A percentile compares a stretch with the other conserved stretches of the same genome.
These are phyloP conservation scores for Neofusicoccum sp. DNA, from an alignment of 2,329 filamentous ascomycete genomes.

Conservation along the genomic window DNA sequence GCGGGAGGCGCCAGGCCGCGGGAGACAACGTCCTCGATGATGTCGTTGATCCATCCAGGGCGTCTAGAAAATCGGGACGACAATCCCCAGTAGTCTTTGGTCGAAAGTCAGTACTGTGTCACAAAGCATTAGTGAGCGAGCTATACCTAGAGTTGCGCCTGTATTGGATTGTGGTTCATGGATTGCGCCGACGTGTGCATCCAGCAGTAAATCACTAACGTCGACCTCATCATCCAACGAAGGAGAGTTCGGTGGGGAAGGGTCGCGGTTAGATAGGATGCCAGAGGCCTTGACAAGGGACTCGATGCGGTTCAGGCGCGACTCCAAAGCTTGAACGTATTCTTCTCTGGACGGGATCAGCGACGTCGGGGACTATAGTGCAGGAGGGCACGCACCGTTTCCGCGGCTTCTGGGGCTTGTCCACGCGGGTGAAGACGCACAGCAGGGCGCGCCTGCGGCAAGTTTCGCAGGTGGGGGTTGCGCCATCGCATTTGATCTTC, in stretches of 20 bases:
- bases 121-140: neutral
- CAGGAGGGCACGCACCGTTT: neutral
- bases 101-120: neutral
- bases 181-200: neutral
- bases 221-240: neutral
- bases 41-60: constrained; percentile 8
- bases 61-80: neutral
- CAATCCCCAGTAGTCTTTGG: neutral
- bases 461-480: neutral
- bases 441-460: constrained; percentile 9
- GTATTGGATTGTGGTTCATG: neutral
- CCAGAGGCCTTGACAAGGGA: neutral
- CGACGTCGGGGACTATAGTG: neutral
- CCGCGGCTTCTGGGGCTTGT: constrained; percentile 1
- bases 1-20: neutral
- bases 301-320: constrained; percentile 1
- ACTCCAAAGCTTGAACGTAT: neutral
- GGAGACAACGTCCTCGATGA: constrained; percentile 1
- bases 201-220: neutral
- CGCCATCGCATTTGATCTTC: constrained; percentile 17
- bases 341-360: neutral
- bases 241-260: neutral
- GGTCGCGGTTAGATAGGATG: neutral
- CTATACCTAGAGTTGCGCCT: neutral
- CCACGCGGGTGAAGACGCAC: neutral